Evolutionary conservation across 495 filamentous ascomycete species (phyloP).

Genomic region (Geopyxis carbonaria): DNA sequence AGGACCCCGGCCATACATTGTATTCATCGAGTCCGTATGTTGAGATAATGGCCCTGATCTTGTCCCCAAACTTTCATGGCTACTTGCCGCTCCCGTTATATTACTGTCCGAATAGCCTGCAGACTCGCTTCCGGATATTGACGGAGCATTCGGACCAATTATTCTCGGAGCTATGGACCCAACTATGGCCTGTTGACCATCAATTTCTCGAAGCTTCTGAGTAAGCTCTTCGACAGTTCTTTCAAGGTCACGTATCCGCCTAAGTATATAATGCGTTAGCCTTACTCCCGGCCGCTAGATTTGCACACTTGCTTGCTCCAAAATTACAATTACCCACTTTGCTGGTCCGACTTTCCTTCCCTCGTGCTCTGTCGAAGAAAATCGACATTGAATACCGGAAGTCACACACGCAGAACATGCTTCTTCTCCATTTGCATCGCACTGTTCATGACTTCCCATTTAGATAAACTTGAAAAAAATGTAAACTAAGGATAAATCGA

Average conservation of each 20-base stretch:
- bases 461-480: not conserved
- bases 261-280: no score
- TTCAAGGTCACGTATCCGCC: conserved; percentile 20
- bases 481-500: not conserved
- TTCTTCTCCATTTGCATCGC: conserved; percentile 21
- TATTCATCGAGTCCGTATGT: not conserved
- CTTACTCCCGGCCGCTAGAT: not conserved
- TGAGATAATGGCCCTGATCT: not conserved
- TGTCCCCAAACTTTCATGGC: not conserved
- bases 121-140: no score
- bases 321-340: conserved; percentile 13
- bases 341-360: conserved; percentile 22
- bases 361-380: conserved; percentile 23
- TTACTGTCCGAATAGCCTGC: not conserved
- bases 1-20: no score
- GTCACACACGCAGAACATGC: conserved; percentile 21
- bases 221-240: conserved; percentile 19
- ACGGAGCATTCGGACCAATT: no score
- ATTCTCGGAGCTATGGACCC: no score
- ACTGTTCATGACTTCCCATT: conserved; percentile 6
- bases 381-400: conserved; percentile 21
- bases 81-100: not conserved
- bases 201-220: conserved; percentile 15
- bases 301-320: not conserved
- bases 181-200: no score